Base-by-base conservation (phyloP, 1,284 basidiomycete species). In the Mycosarcoma maydis region DNA sequence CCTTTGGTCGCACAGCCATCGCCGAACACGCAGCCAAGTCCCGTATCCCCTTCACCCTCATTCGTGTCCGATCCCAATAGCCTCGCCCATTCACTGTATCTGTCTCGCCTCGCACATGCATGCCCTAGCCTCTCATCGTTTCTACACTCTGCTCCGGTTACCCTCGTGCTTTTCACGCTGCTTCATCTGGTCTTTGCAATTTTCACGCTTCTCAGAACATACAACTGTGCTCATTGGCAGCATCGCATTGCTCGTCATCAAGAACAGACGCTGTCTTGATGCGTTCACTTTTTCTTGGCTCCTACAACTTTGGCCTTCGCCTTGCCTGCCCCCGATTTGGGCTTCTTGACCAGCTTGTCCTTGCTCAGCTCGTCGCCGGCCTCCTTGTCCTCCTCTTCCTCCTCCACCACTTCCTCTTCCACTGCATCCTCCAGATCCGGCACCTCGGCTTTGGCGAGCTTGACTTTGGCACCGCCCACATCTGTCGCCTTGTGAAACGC, bases 331-430 rank as follows among this genome's bases (percentile, higher is more conserved):
- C 82, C 77, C 59, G 84, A 84, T 48, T 83, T 83, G 10, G 66
- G 56, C 43, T 83, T 83, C 77, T 86, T 86, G 75, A 88, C 86
- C 42, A 88, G 77, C 69, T 85, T 86, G 76, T 88, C 87, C 62
- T 85, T 85, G 41, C 76, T 79, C 20, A 62, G 22, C 24, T 69
- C 59, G 43, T 66, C 33, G 16, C 33, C 33, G n/a, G 6, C 60
- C 39, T 69, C 49, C 22, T 69, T 54, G 37, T 75, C 45, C 11
- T 47, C 51, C 10, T 50, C 59, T n/a, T 50, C 58, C 13, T 51
- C 55, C 6, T 39, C 55, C 10, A 83, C 83, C 13, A 82, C 81
- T 49, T 85, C 80, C 7, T 84, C 83, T 17, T 77, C 83, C 52
- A 55, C 67, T 49, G 53, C 74, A 43, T 78, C 76, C 20, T 78